These are phyloP conservation scores for Colletotrichum theobromicola DNA, from an alignment of 2,329 filamentous ascomycete genomes.

Conservation along the genomic window DNA sequence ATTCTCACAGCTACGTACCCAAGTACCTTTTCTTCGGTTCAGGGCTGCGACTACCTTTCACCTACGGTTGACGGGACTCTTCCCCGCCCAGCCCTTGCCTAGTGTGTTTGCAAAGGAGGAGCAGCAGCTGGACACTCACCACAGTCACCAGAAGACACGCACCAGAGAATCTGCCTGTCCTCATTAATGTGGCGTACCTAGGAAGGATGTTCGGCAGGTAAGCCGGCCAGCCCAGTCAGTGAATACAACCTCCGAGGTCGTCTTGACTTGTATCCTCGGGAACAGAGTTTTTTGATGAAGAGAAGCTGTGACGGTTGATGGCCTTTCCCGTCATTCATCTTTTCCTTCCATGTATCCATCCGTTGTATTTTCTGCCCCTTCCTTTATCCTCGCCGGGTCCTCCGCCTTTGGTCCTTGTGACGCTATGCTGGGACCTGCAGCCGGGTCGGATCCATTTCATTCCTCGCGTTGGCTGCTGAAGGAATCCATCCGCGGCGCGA, in stretches of 20 bases:
- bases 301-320: background rate
- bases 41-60: background rate
- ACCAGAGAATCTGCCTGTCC: background rate
- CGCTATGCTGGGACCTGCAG: slow-evolving; percentile 21
- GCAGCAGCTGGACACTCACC: background rate
- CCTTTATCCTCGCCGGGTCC: background rate
- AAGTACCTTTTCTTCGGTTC: background rate
- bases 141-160: background rate
- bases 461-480: slow-evolving; percentile 15
- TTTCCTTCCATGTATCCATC: background rate
- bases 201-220: background rate
- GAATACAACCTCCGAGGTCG: background rate
- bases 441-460: slow-evolving; percentile 6
- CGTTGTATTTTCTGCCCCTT: background rate
- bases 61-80: background rate
- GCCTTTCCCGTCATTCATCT: background rate
- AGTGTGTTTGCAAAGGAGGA: background rate
- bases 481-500: slow-evolving; percentile 7
- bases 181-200: background rate
- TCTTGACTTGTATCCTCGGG: background rate
- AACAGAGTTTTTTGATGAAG: background rate
- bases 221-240: background rate
- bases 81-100: background rate
- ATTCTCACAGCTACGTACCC: background rate
- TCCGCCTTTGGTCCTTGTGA: slow-evolving; percentile 12